Base-by-base conservation (phyloP, 2,329 filamentous ascomycete genomes). In the Aspergillus flavus region DNA sequence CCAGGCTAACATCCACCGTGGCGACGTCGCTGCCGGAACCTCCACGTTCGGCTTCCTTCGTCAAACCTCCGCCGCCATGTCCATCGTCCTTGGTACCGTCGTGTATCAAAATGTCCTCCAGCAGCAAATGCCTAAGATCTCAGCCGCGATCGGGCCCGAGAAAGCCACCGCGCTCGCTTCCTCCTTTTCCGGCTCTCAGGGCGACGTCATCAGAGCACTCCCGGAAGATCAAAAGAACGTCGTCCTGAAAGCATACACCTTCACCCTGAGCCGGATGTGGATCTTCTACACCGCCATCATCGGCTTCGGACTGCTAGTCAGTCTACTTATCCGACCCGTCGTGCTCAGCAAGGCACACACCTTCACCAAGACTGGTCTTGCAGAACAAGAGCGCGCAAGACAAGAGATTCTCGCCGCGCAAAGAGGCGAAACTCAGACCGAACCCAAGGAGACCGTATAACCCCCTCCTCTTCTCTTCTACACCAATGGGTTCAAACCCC, bases 21-120 rank as follows among this genome's bases (percentile, higher is more conserved):
- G 81, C 12, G 88, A 91, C 61, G 86, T 89, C 58, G 87, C 87
- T 2, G 84, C 86, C 2, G 88, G 86, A 16, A 89, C 87, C 0
- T 84, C 86, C 0, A 87, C 86, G 2, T 88, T 88, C 71, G 79
- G 81, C 12, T 90, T 90, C 71, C 74, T 87, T 46, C 83, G 87
- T 30, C 85, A 87, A 69, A 77, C 89, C 41, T 82, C 84, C 4
- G 85, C 85, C 0, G 81, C 85, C 48, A 81, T 88, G 28, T 85
- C 85, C 11, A 81, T 89, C 62, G 87, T 89, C 28, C 75, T 88
- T 34, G 87, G 86, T 59, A 85, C 81, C 6, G 83, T 85, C 55
- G 76, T 85, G 58, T 79, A 78, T 66, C 76, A 79, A 48, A 79
- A 79, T 65, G 63, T 78, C 19, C 73, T 81, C 60, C 55, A 68